A percentile compares a stretch with the other conserved stretches of the same genome.
These are phyloP conservation scores for Pseudogymnoascus sp. DNA, from an alignment of 2,329 filamentous ascomycete species.

Conservation along the genomic window DNA sequence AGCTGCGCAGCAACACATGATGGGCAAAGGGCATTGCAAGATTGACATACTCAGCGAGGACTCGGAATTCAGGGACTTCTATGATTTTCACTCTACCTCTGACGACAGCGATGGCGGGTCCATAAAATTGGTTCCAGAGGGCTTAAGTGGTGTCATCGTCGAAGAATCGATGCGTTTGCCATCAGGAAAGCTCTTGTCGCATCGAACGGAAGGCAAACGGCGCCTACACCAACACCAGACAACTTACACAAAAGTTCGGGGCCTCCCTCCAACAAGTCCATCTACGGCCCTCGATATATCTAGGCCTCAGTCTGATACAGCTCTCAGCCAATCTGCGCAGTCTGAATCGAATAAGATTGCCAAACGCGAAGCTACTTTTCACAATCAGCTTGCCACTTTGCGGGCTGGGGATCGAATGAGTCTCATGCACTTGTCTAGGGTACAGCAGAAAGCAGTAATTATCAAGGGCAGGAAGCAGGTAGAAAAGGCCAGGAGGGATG, in stretches of 20 bases:
- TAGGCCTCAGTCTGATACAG: background rate
- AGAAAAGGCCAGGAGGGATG: background rate
- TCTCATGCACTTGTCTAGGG: constrained; percentile 5
- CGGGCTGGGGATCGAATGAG: constrained; percentile 1
- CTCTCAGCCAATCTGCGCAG: background rate
- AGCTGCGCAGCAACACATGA: constrained; percentile 44
- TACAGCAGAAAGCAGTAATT: constrained; percentile 2
- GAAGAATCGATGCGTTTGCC: constrained; percentile 3
- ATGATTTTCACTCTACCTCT: constrained; percentile 23
- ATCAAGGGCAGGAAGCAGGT: background rate
- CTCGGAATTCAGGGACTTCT: constrained; percentile 35
- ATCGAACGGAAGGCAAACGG: constrained; percentile 7
- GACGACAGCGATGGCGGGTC: constrained; percentile 2
- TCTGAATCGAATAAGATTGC: constrained; percentile 3
- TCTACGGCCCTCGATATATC: background rate
- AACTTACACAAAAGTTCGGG: background rate
- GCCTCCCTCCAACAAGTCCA: background rate
- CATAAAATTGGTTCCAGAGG: background rate
- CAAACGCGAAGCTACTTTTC: constrained; percentile 3
- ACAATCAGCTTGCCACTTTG: constrained; percentile 6
- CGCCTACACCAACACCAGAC: background rate
- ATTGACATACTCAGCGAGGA: constrained; percentile 30
- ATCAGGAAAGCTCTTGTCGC: constrained; percentile 6
- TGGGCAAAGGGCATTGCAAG: constrained; percentile 38
- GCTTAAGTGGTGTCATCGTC: background rate